A percentile compares a stretch with the other conserved stretches of the same genome.
phyloP scores from a whole-genome alignment of 2,329 filamentous ascomycete species.

The Tympanopsis confertula region DNA sequence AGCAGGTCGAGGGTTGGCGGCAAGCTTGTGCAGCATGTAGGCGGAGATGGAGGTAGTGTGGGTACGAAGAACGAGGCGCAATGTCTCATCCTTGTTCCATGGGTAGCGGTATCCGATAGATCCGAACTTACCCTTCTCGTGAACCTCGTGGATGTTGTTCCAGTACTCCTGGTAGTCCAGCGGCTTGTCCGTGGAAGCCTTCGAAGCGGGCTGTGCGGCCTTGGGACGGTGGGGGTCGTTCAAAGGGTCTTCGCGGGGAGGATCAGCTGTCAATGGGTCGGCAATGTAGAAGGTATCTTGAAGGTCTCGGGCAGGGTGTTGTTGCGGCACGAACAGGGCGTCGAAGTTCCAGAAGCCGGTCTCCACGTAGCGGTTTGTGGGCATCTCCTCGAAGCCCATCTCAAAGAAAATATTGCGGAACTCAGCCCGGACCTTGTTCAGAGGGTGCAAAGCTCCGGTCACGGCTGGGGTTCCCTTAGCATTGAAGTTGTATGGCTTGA shows the following conservation, averaged over 20 bases:
- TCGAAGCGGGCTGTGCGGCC: not conserved
- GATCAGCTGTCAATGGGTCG: slow-evolving; percentile 68
- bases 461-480: slow-evolving; percentile 48
- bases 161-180: slow-evolving; percentile 73
- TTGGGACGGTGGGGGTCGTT: slow-evolving; percentile 29
- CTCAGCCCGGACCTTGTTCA: slow-evolving; percentile 92
- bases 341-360: slow-evolving; percentile 99
- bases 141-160: slow-evolving; percentile 75
- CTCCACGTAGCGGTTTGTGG: slow-evolving; percentile 84
- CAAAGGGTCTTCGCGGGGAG: slow-evolving; percentile 42
- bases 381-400: slow-evolving; percentile 98
- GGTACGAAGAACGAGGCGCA: slow-evolving; percentile 80
- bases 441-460: slow-evolving; percentile 50
- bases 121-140: slow-evolving; percentile 83
- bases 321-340: slow-evolving; percentile 88
- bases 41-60: slow-evolving; percentile 91
- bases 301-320: slow-evolving; percentile 91
- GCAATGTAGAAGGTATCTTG: slow-evolving; percentile 99
- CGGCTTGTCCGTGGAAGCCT: not conserved
- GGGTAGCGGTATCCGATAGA: slow-evolving; percentile 95
- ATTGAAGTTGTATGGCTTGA: slow-evolving; percentile 77
- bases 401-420: slow-evolving; percentile 98
- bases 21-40: slow-evolving; percentile 81
- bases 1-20: slow-evolving; percentile 60
- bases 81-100: slow-evolving; percentile 77